These are phyloP conservation scores for Earliella scabrosa DNA, from an alignment of 1,284 basidiomycete genomes.

Conservation along the genomic window DNA sequence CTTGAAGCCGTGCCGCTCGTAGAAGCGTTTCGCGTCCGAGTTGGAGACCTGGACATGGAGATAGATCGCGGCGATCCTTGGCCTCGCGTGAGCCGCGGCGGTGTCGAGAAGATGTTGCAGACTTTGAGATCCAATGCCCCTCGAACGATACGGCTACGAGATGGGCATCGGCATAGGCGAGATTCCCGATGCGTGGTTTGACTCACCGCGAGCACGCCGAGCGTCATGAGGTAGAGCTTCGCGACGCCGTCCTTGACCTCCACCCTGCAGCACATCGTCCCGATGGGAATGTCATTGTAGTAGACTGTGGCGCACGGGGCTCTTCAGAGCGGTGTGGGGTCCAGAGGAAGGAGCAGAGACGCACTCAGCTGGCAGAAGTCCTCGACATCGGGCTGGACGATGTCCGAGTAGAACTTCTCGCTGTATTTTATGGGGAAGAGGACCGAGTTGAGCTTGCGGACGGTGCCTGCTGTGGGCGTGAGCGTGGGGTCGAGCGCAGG, in stretches of 20 bases:
- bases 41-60: slow-evolving; percentile 83
- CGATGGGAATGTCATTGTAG: slow-evolving; percentile 85
- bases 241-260: slow-evolving; percentile 63
- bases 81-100: slow-evolving; percentile 58
- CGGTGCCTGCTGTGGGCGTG: slow-evolving; percentile 51
- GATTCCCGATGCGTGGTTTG: slow-evolving; percentile 16
- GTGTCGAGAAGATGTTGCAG: slow-evolving; percentile 67
- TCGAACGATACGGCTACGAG: slow-evolving; percentile 75
- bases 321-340: background rate
- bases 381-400: slow-evolving; percentile 71
- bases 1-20: slow-evolving; percentile 77
- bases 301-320: slow-evolving; percentile 64
- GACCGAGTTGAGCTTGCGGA: slow-evolving; percentile 80
- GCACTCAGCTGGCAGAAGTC: slow-evolving; percentile 80
- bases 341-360: slow-evolving; percentile 24
- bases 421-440: slow-evolving; percentile 83
- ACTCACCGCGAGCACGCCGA: slow-evolving; percentile 82
- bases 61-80: slow-evolving; percentile 69
- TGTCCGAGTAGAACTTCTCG: slow-evolving; percentile 80
- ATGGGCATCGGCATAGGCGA: slow-evolving; percentile 19
- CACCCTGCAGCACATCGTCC: slow-evolving; percentile 79
- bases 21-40: slow-evolving; percentile 71
- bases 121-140: slow-evolving; percentile 69
- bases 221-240: slow-evolving; percentile 80
- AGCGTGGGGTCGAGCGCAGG: background rate